Base-by-base conservation (phyloP, 768 basidiomycete species). In the Infundibulicybe gibba region DNA sequence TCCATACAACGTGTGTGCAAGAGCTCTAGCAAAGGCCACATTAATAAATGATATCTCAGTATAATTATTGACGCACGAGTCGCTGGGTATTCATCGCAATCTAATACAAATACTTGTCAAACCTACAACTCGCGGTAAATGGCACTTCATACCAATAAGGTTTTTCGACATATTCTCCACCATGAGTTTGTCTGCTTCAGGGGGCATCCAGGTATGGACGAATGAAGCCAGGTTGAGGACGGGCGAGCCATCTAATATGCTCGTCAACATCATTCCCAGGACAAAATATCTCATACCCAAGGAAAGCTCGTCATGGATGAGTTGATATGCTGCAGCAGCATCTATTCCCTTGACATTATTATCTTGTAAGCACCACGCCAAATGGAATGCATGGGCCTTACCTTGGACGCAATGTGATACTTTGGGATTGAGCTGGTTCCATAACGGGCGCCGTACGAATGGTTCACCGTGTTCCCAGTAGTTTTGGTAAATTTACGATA, bases 381-480 rank as follows among this genome's bases (percentile, higher is more conserved):
- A 21, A 13, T 13, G 15, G 19, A 6, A 30, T n/a, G 2, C n/a
- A 32, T 37, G 35, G 1, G 15, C 12, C 3, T 40, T 14, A 75
- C 81, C 63, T 76, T 81, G 33, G 70, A 67, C 0, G 86, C 77
- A 8, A 90, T 58, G 47, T 70, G 70, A 63, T 76, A 90, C 61
- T 87, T 90, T 13, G 87, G 87, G 44, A 90, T 65, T 15, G 83
- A 72, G n/a, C 57, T 61, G n/a, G 83, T 83, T 13, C 76, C 76
- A 59, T 87, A 88, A 38, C 83, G 79, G 15, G 75, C 77, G 17
- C 78, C 81, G 50, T 85, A 87, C 0, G 77, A 61, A 47, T 77
- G 75, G 0, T 57, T 47, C 9, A 73, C 38, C 1, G 62, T 49
- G 32, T 67, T 58, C 6, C 69, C 55, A 2, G 67, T 45, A 2